Evolutionary conservation across 2,329 filamentous ascomycete species (phyloP).

Genomic region (Sporothrix curviconia): DNA sequence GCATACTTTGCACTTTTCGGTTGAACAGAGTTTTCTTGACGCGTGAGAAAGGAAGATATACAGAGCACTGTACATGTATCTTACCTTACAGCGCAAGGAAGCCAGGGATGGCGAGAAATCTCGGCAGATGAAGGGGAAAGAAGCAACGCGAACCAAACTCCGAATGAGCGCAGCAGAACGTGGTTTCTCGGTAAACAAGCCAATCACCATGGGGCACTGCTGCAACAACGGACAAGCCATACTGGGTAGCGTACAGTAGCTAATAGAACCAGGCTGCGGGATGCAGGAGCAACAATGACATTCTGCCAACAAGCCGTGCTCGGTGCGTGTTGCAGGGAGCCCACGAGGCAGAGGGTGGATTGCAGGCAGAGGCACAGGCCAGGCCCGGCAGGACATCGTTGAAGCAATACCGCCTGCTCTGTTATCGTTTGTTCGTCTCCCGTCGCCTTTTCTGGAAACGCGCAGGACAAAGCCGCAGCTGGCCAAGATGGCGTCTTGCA

Average conservation of each 20-base stretch:
- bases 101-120: not conserved
- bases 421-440: not conserved
- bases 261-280: not conserved
- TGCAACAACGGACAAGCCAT: not conserved
- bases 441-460: not conserved
- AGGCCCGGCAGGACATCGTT: too few relatives aligned
- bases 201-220: not conserved
- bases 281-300: not conserved
- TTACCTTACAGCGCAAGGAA: too few relatives aligned
- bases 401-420: not conserved
- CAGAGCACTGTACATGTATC: too few relatives aligned
- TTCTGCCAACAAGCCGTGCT: not conserved
- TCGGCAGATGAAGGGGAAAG: not conserved
- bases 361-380: not conserved
- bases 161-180: not conserved
- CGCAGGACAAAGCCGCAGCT: not conserved
- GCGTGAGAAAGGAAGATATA: too few relatives aligned
- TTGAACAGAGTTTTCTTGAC: too few relatives aligned
- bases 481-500: too few relatives aligned
- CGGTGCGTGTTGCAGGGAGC: not conserved
- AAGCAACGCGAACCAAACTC: too few relatives aligned
- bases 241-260: too few relatives aligned
- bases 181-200: not conserved
- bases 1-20: too few relatives aligned
- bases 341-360: not conserved